Conservation (phyloP, 2,329 filamentous ascomycete genomes). For the Colletotrichum coccodes region DNA sequence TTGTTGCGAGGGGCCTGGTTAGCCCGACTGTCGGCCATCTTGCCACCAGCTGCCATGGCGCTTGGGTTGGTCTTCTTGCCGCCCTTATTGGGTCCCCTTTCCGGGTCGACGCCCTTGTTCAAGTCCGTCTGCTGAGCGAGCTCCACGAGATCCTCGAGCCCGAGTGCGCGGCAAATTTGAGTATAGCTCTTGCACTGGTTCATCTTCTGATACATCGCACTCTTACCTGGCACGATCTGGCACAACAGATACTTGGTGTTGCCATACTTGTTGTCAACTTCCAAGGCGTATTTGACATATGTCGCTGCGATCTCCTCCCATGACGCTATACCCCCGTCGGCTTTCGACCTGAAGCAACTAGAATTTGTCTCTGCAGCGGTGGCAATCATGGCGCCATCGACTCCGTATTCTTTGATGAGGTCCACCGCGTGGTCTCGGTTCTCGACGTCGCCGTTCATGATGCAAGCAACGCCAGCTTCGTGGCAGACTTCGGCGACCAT, state of each 20-base stretch:
- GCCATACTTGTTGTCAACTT: constrained; percentile 85
- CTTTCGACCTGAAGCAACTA: constrained; percentile 80
- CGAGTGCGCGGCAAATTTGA: constrained; percentile 73
- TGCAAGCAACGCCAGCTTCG: constrained; percentile 86
- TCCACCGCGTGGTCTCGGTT: constrained; percentile 76
- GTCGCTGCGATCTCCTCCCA: constrained; percentile 83
- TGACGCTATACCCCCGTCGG: constrained; percentile 74
- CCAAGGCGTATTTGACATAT: constrained; percentile 79
- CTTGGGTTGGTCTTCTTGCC: constrained; percentile 47
- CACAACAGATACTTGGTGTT: constrained; percentile 94
- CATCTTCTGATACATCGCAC: constrained; percentile 69
- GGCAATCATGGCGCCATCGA: constrained; percentile 97
- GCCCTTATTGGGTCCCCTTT: constrained; percentile 47
- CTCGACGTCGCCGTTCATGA: constrained; percentile 95
- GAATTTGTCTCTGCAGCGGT: constrained; percentile 91
- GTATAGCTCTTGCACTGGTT: constrained; percentile 76
- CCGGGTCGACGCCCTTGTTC: constrained; percentile 67
- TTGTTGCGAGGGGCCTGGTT: constrained; percentile 33
- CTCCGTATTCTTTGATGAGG: constrained; percentile 82
- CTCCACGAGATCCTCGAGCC: constrained; percentile 70
- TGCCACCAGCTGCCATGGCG: constrained; percentile 60
- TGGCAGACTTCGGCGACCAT: constrained; percentile 87
- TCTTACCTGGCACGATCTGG: constrained; percentile 87
- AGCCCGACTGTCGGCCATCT: constrained; percentile 47
- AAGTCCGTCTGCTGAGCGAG: constrained; percentile 74